Base-by-base conservation (phyloP, 495 filamentous ascomycete species). In the Tricharina praecox region DNA sequence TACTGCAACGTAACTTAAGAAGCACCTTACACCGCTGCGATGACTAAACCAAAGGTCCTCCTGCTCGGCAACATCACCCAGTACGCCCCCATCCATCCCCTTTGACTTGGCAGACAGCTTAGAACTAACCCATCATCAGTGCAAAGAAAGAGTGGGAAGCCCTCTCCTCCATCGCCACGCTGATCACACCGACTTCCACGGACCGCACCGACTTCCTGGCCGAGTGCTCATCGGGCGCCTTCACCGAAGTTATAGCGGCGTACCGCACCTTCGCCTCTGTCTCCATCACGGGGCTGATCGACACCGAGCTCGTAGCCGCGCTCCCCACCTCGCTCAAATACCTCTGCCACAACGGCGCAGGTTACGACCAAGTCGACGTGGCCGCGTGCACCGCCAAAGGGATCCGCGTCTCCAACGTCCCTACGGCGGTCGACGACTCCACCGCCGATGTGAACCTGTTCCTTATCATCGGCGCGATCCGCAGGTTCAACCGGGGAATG, bases 361-460 rank as follows among this genome's bases (percentile, higher is more conserved):
- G 85, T 18, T 90, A 88, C 64, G 85, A 90, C 63, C 78, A 84
- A 64, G 67, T 90, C 46, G 74, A 79, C 59, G 69, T 85, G 24
- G 64, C 74, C 47, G 78, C 77, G 26, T 87, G 82, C 68, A 79
- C 72, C 13, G 67, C 68, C 1, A 71, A 71, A 47, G 64, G 60
- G 24, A 73, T 93, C 48, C 69, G 66, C 16, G 79, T 93, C 28
- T 83, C 79, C 40, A 88, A 94, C 62, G 75, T 77, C n/a, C 85
- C 82, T 42, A 77, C 73, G 0, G 79, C 79, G 15, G 81, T 85
- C 30, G 75, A 88, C 54, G 82, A 85, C 54, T 76, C 85, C 19
- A 88, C 83, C 0, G 83, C 84, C 25, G 85, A 88, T 58, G 68
- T 74, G 16, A 78, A 71, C 54, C 70, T 90, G 56, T 90, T 83